These are phyloP conservation scores for Pisolithus microcarpus DNA, from an alignment of 768 basidiomycete species.

Conservation along the genomic window DNA sequence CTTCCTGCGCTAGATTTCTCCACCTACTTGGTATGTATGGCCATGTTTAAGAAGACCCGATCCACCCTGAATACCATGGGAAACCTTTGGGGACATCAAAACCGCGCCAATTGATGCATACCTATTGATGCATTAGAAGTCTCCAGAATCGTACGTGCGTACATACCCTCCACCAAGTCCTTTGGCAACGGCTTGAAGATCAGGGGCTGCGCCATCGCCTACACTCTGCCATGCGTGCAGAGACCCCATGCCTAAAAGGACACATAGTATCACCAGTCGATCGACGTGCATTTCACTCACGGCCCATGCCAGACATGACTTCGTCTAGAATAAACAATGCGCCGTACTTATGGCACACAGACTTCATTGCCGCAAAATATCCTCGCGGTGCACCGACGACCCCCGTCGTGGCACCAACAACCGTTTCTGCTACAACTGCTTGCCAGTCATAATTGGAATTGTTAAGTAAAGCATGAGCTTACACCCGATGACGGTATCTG, in stretches of 20 bases:
- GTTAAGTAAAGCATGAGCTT: constrained; percentile 21
- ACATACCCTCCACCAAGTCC: constrained; percentile 82
- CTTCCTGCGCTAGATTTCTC: neutral
- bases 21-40: constrained; percentile 70
- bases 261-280: neutral
- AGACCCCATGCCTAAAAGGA: constrained; percentile 67
- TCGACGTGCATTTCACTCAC: constrained; percentile 37
- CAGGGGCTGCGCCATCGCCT: constrained; percentile 71
- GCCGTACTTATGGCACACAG: constrained; percentile 69
- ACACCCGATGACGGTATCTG: constrained; percentile 80
- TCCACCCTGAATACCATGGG: constrained; percentile 58
- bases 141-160: neutral
- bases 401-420: constrained; percentile 81
- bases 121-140: constrained; percentile 28
- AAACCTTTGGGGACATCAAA: constrained; percentile 65
- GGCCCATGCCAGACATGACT: constrained; percentile 90
- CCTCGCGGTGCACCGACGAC: constrained; percentile 72
- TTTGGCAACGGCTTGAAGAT: constrained; percentile 85
- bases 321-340: constrained; percentile 81
- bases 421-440: constrained; percentile 76
- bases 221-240: constrained; percentile 82
- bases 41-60: constrained; percentile 78
- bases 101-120: constrained; percentile 81
- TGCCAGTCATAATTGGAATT: neutral
- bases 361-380: constrained; percentile 81